Conservation (phyloP, 306 rosid genomes). For the Gastrolobium bilobum region DNA sequence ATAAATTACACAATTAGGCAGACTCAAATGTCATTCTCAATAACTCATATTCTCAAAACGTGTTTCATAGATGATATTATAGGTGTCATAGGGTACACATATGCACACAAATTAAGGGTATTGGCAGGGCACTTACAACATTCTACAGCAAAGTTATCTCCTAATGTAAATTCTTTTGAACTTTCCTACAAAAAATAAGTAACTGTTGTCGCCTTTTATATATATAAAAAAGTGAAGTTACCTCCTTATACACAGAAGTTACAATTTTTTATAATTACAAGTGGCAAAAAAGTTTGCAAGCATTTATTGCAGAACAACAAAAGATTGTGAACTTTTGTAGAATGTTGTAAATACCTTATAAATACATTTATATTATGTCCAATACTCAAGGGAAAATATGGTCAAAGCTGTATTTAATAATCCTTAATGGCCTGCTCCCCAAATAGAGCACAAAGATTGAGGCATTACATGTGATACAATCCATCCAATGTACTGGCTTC, state of each 20-base stretch:
- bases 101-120: background rate
- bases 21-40: background rate
- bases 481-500: background rate
- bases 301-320: background rate
- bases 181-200: background rate
- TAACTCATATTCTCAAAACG: constrained; percentile 6
- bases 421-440: constrained; percentile 13
- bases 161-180: background rate
- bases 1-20: background rate
- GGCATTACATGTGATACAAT: background rate
- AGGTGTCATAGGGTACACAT: background rate
- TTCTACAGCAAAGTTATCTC: constrained; percentile 3
- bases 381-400: constrained; percentile 9
- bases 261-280: background rate
- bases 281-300: background rate
- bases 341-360: constrained; percentile 7
- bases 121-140: constrained; percentile 11
- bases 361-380: background rate
- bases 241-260: background rate
- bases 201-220: background rate
- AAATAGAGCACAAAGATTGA: background rate
- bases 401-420: background rate
- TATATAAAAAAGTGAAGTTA: background rate
- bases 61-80: constrained; percentile 1
- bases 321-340: background rate